Evolutionary conservation across 331 rosid species (phyloP).

Genomic region (Saraca asoca): DNA sequence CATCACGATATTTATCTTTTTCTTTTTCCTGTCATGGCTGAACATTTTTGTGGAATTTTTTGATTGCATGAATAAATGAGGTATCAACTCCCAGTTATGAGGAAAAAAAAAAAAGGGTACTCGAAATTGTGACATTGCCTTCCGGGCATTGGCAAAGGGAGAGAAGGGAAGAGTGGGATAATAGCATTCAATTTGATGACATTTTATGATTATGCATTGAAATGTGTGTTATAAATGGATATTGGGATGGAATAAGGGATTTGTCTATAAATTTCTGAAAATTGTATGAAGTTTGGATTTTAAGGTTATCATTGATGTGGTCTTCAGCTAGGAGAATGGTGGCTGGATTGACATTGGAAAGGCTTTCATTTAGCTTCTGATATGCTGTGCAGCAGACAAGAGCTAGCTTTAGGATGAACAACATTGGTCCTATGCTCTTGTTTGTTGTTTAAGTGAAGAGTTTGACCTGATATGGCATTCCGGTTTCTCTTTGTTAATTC

Average conservation of each 20-base stretch:
- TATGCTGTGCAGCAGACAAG: not conserved
- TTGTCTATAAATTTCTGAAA: not conserved
- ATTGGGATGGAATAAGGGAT: slow-evolving; percentile 6
- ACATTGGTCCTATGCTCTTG: not conserved
- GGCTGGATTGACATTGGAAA: not conserved
- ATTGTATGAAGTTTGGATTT: not conserved
- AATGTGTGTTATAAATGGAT: slow-evolving; percentile 12
- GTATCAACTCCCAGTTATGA: too few relatives aligned
- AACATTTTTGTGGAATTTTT: too few relatives aligned
- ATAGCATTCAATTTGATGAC: slow-evolving; percentile 1
- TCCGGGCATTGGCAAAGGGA: not conserved
- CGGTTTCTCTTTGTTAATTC: not conserved
- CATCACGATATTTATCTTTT: too few relatives aligned
- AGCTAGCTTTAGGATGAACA: not conserved
- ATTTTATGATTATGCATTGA: slow-evolving; percentile 20
- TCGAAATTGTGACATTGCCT: too few relatives aligned
- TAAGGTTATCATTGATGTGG: not conserved
- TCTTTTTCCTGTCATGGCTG: too few relatives aligned
- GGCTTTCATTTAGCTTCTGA: not conserved
- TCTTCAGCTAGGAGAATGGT: not conserved
- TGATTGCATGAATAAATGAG: too few relatives aligned
- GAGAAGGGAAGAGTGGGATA: too few relatives aligned
- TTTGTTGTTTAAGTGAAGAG: not conserved
- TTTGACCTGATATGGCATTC: not conserved
- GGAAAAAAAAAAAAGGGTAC: too few relatives aligned